Percentiles rank a stretch among this genome's conserved stretches.
These are phyloP conservation scores for Alloascoidea africana DNA, from an alignment of 805 yeast species.

Conservation along the genomic window DNA sequence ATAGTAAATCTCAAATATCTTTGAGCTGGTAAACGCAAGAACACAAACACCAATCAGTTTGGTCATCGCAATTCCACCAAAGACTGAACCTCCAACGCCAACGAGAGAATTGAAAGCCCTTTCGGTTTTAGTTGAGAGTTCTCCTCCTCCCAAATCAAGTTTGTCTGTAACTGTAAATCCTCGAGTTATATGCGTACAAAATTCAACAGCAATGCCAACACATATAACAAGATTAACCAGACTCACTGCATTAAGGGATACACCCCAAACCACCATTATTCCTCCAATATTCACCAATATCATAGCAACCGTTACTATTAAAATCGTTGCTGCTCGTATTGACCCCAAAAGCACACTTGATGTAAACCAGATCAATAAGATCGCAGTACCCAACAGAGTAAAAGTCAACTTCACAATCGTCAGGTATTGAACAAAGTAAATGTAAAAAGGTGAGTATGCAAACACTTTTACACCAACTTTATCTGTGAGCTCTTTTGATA, in stretches of 20 bases:
- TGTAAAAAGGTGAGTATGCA: conserved; percentile 89
- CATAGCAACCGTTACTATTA: conserved; percentile 43
- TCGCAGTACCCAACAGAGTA: conserved; percentile 34
- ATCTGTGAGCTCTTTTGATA: conserved; percentile 33
- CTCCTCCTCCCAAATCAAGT: conserved; percentile 15
- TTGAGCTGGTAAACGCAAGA: conserved; percentile 73
- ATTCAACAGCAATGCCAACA: conserved; percentile 86
- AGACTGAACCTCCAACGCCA: conserved; percentile 79
- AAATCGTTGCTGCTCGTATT: conserved; percentile 35
- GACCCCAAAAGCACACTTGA: conserved; percentile 56
- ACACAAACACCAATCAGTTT: conserved; percentile 81
- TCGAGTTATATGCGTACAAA: conserved; percentile 75
- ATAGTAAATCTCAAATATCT: conserved; percentile 82
- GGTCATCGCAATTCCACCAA: conserved; percentile 83
- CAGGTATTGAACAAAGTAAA: conserved; percentile 80
- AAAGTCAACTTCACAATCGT: conserved; percentile 48
- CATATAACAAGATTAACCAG: conserved; percentile 87
- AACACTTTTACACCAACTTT: conserved; percentile 39
- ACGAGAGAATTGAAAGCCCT: conserved; percentile 42
- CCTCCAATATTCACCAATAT: conserved; percentile 69
- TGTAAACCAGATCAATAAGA: conserved; percentile 30
- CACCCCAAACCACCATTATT: conserved; percentile 56
- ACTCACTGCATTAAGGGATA: conserved; percentile 77
- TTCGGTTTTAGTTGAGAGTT: conserved; percentile 14
- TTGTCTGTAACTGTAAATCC: conserved; percentile 44